Base-by-base conservation (phyloP, 352 stramenopile species). In the Pythium dissimile region DNA sequence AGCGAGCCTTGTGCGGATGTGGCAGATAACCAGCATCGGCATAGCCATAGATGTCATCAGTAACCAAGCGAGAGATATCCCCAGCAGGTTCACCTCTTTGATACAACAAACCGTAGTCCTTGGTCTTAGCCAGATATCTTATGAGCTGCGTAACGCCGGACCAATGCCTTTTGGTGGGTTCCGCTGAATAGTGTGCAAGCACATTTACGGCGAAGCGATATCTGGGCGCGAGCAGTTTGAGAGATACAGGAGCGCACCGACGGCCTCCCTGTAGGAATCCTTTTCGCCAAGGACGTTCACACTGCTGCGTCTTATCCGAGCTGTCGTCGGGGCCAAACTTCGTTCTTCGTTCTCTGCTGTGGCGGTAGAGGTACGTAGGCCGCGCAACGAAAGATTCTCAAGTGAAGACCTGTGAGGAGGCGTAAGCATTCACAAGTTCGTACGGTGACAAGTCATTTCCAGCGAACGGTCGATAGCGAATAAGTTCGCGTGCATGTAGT, bases 151-250 rank as follows among this genome's bases (percentile, higher is more conserved):
- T 63, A 35, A 48, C 31, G 27, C 56, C 46, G 2, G 56, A 52
- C 47, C 56, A 58, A 56, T 64, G 56, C 44, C 46, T 53, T 20
- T 58, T 64, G 13, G 56, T 64, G 15, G 46, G 56, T 28, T 64
- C 48, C n/a, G 56, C 53, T 48, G 56, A 37, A 20, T 58, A 64
- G 56, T 39, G 56, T 34, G 56, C 56, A n/a, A 64, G 48, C 12
- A 58, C 47, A n/a, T 47, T 57, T 16, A 47, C 48, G 20, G 55
- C 47, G 23, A 63, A 56, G 55, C 45, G 24, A 63, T 63, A 52
- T 63, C 57, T 54, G 42, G 58, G 34, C 44, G 50, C 47, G 44
- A 66, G 27, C 43, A 56, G 58, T 66, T 60, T 3, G 49, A 43
- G 13, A 55, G 39, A 10, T 56, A 66, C 3, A 60, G 21, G 2